phyloP scores from a whole-genome alignment of 352 stramenopile species.

The Plasmopara viticola region DNA sequence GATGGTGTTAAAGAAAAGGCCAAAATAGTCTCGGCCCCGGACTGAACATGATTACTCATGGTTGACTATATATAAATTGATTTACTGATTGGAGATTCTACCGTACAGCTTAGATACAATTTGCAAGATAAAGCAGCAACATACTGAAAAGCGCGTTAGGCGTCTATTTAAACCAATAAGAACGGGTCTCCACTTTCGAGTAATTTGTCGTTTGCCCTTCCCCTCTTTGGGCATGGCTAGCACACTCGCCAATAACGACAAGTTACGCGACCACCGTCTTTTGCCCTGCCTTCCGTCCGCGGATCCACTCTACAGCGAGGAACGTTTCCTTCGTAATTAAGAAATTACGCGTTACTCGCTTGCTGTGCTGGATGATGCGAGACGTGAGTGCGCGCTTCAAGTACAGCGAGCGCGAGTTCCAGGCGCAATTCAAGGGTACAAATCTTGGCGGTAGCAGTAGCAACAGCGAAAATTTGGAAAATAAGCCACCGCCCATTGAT shows the following conservation, averaged over 20 bases:
- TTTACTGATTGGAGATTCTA: too few species aligned
- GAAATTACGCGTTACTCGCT: conserved; percentile 2
- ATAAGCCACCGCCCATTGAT: conserved; percentile 19
- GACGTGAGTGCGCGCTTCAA: conserved; percentile 68
- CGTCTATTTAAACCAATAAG: conserved; percentile 15
- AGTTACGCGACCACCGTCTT: conserved; percentile 18
- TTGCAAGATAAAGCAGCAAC: too few species aligned
- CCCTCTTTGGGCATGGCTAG: conserved; percentile 17
- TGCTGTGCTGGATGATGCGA: conserved; percentile 34
- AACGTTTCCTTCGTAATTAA: neutral
- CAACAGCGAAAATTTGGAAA: conserved; percentile 22
- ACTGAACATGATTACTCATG: too few species aligned
- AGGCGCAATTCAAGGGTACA: conserved; percentile 11
- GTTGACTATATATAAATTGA: too few species aligned
- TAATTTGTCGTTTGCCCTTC: conserved; percentile 20
- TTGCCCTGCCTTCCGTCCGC: conserved; percentile 9
- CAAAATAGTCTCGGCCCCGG: too few species aligned
- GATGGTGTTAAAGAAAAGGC: too few species aligned
- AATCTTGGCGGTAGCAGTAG: conserved; percentile 6
- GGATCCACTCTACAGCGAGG: conserved; percentile 8
- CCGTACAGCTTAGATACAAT: too few species aligned
- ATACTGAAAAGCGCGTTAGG: too few species aligned
- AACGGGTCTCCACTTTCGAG: conserved; percentile 11
- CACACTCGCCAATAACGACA: conserved; percentile 20
- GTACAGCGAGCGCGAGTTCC: conserved; percentile 49